Evolutionary conservation across 2,329 filamentous ascomycete genomes (phyloP).

Genomic region (Fusarium praegraminearum): DNA sequence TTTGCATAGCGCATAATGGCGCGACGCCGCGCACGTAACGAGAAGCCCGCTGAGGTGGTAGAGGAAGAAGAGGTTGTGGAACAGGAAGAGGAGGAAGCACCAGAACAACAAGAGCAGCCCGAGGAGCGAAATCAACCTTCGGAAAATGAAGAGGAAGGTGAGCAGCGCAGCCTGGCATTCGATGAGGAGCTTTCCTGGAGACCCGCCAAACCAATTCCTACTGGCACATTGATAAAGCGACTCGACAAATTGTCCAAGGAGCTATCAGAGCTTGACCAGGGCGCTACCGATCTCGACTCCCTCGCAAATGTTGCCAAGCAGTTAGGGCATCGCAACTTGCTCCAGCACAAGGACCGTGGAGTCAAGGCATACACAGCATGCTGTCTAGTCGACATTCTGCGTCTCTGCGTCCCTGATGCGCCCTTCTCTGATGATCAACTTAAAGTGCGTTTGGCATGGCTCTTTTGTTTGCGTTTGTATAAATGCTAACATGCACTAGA

Average conservation of each 20-base stretch:
- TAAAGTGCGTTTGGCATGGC: conserved; percentile 69
- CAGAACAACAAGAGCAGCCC: conserved; percentile 27
- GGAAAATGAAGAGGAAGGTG: conserved; percentile 45
- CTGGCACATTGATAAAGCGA: conserved; percentile 82
- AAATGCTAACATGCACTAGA: conserved; percentile 64
- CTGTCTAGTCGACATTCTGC: conserved; percentile 92
- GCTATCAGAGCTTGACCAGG: conserved; percentile 87
- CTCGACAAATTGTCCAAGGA: conserved; percentile 86
- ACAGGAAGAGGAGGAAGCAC: conserved; percentile 42
- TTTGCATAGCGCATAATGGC: conserved; percentile 50
- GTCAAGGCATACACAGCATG: conserved; percentile 90
- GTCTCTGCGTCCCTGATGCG: conserved; percentile 92
- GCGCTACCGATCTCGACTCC: conserved; percentile 85
- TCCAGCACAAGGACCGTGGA: conserved; percentile 92
- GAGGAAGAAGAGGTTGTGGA: conserved; percentile 47
- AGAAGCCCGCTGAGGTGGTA: conserved; percentile 49
- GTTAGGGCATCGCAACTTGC: conserved; percentile 81
- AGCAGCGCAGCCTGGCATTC: conserved; percentile 73
- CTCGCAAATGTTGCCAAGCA: conserved; percentile 86
- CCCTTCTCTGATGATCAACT: conserved; percentile 91
- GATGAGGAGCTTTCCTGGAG: conserved; percentile 90
- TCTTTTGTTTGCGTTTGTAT: neutral
- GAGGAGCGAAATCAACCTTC: conserved; percentile 33
- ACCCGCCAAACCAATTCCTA: conserved; percentile 88
- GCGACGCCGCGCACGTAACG: conserved; percentile 53